Evolutionary conservation across 805 yeast genomes (phyloP), one percentile per base, ranked within the genome.

Genomic region (Pichia occidentalis): DNA sequence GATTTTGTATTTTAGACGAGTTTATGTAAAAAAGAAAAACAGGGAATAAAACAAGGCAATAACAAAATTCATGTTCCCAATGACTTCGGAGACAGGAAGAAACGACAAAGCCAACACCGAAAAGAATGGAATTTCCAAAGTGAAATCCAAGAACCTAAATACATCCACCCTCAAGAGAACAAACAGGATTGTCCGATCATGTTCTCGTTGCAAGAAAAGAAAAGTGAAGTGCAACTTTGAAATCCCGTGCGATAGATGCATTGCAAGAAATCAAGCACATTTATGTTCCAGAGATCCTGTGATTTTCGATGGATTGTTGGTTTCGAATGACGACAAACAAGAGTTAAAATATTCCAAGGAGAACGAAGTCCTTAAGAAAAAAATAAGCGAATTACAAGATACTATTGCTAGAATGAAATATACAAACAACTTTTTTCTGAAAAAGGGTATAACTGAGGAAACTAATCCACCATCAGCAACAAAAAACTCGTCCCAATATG

Each of bases 191-290:
- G 59, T 68, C 5, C 52, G 60, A 37, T 71, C 73, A 3, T 71
- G 77, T 47, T 61, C 59, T 38, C 59, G 60, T 36, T 71, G 77
- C 48, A 57, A 71, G 29, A 60, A 57, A 42, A 54, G 73, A 23
- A 71, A 71, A 49, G 68, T 68, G 36, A 70, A 68, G 44, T 71
- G 77, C 49, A 66, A 71, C 47, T 68, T 71, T 13, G 59, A 59
- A 22, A 55, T 56, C 19, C 77, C 77, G 1, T 71, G 77, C 45
- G 60, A 64, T 25, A 59, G 61, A 12, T 69, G 77, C 42, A 56
- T 60, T 12, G 47, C 50, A 7, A 45, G 64, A 37, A 55, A 57
- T 29, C 43, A 51, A 30, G 62, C 52, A 3, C 57, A 53, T 39
- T 29, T 52, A 13, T 62, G 67, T 41, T 40, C 52, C 6, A 46